Base-by-base conservation (phyloP, 192 early-diverging fungal species). In the Jimgerdemannia lactiflua region DNA sequence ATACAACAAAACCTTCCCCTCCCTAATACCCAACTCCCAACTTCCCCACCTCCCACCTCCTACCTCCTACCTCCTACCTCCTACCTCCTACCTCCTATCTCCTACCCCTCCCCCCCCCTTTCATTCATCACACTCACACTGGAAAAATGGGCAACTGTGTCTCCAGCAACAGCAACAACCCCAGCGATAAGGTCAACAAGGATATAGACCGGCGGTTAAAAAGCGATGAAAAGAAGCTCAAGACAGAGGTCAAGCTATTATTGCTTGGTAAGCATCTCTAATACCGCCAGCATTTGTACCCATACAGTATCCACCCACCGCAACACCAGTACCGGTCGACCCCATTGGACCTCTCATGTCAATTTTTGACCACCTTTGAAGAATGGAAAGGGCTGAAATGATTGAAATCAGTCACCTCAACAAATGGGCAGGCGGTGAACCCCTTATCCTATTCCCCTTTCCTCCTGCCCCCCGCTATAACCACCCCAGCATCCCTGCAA, bases 201-300 rank as follows among this genome's bases (percentile, higher is more conserved):
- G 70, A 42, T 8, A 82, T 82, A 49, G 75, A 79, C 64, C 74
- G 79, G 69, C 73, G 77, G 65, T 41, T 82, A 11, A 82, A 82
- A 54, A 11, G 4, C 3, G 81, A 82, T 44, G 75, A 82, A 59
- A 82, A 82, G 69, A 54, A 73, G 43, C 64, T 74, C 42, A 78
- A 79, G 54, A 76, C 66, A 65, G 81, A 82, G 74, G 78, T 82
- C 17, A 82, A 82, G 65, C 54, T 82, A 29, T 41, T 82, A 19
- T 54, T 82, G 40, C 42, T 82, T 69, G 78, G 78, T 80, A 76
- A 42, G 72, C 42, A 18, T 59, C 8, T 59, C 49, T 59, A 59
- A 14, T 10, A 59, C 6, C 49, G 8, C 14, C 49, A 14, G 14
- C 49, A 14, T 59, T 29, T 29, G 29, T 29, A 29, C 29, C 29